Evolutionary conservation across 192 early-diverging fungal genomes (phyloP).

Genomic region (Linnemannia schmuckeri): DNA sequence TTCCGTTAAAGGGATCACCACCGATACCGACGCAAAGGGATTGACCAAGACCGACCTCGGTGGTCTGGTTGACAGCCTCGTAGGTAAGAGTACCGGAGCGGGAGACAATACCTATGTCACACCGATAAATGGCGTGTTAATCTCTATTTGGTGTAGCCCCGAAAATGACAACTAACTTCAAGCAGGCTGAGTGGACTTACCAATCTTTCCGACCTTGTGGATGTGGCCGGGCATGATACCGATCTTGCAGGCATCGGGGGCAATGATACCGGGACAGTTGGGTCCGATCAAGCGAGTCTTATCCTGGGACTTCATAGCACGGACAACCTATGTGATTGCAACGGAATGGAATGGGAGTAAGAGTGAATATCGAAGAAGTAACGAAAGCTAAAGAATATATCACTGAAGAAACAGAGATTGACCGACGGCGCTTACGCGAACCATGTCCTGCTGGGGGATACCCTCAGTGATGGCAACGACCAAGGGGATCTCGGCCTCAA

Average conservation of each 20-base stretch:
- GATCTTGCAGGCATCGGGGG: slow-evolving; percentile 97
- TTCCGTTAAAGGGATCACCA: slow-evolving; percentile 99
- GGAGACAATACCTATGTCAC: slow-evolving; percentile 90
- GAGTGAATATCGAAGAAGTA: not conserved
- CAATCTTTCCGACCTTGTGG: slow-evolving; percentile 95
- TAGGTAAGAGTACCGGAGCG: slow-evolving; percentile 99
- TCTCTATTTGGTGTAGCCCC: not conserved
- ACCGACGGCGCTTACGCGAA: slow-evolving; percentile 66
- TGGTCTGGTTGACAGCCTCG: slow-evolving; percentile 99
- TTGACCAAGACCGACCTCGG: slow-evolving; percentile 95
- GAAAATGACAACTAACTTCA: not conserved
- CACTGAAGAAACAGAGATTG: not conserved
- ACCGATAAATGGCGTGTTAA: not conserved
- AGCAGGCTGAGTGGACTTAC: slow-evolving; percentile 38
- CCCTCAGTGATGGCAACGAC: slow-evolving; percentile 99
- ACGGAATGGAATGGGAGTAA: not conserved
- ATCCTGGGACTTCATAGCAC: slow-evolving; percentile 90
- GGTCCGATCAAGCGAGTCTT: slow-evolving; percentile 98
- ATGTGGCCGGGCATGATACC: slow-evolving; percentile 99
- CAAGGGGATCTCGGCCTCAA: slow-evolving; percentile 97
- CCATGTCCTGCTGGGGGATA: slow-evolving; percentile 99
- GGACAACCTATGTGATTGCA: slow-evolving; percentile 73
- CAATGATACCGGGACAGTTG: slow-evolving; percentile 99
- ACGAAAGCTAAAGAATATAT: not conserved
- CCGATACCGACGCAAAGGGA: slow-evolving; percentile 98